Base-by-base conservation (phyloP, 1,284 basidiomycete species). In the Ustilago loliicola region DNA sequence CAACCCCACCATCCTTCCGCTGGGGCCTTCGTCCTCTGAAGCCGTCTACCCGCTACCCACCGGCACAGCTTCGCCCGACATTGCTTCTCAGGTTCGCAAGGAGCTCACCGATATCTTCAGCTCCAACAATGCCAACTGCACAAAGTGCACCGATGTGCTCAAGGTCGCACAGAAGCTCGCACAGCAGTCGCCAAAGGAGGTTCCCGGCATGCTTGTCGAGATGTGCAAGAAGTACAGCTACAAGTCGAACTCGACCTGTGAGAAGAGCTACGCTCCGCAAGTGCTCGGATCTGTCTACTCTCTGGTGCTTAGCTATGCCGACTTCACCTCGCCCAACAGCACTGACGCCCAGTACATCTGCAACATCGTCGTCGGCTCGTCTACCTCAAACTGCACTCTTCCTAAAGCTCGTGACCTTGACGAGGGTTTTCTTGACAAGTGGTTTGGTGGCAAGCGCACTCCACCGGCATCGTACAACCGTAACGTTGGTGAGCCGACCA, bases 1-100 rank as follows among this genome's bases (percentile, higher is more conserved):
- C 21, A 92, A 93, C 82, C 91, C 91, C 0, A 91, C 91, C 69
- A 89, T 89, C 17, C 88, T 93, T 36, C 92, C 92, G 5, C 89
- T 89, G 1, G 88, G 85, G 89, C 90, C 13, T 86, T 89, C 52
- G 0, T 17, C 70, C 2, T 60, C 61, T 21, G 81, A 83, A 25
- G 81, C 75, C 17, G 81, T 84, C 17, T 80, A 62, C 30, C 81
- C 82, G 1, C 34, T 69, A n/a, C 73, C 83, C 2, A 57, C 75
- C 5, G 68, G 72, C 80, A 89, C 29, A 84, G 87, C 3, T 76
- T 80, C 57, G 1, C 68, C 64, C 7, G 57, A 74, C n/a, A 63
- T 65, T 36, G 82, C 92, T 30, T 87, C 90, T 55, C 80, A 87
- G 36, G 88, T 89, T 62, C 91, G 91, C 3, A 25, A 62, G 23